Evolutionary conservation across 116 monocot species (phyloP).

Genomic region (Thalassia testudinum): DNA sequence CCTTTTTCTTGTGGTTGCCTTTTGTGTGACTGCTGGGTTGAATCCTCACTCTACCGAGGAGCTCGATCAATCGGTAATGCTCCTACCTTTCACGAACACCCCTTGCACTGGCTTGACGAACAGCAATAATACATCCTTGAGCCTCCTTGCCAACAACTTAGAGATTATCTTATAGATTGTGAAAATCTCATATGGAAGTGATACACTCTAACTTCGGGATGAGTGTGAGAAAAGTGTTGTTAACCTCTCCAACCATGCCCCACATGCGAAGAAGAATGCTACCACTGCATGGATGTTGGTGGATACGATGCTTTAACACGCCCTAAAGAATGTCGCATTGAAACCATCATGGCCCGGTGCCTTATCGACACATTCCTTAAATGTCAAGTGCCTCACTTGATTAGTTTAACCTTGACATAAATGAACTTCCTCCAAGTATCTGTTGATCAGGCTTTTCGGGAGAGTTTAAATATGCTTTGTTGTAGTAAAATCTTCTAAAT

Average conservation of each 20-base stretch:
- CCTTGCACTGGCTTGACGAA: neutral
- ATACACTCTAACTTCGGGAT: neutral
- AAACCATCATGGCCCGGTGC: neutral
- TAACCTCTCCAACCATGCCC: neutral
- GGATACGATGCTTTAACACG: neutral
- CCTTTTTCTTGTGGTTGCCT: too few relatives aligned
- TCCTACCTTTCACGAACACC: neutral
- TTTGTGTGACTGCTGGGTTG: too few relatives aligned
- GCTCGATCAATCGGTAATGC: neutral
- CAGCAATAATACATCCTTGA: neutral
- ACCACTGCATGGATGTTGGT: neutral
- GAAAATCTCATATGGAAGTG: neutral
- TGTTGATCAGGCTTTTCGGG: too few relatives aligned
- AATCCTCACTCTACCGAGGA: neutral
- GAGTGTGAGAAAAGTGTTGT: neutral
- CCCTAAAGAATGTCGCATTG: neutral
- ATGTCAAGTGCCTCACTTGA: too few relatives aligned
- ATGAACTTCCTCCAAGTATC: too few relatives aligned
- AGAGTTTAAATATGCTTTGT: too few relatives aligned
- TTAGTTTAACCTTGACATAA: too few relatives aligned
- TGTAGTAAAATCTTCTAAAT: too few relatives aligned
- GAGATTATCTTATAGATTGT: neutral
- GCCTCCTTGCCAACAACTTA: neutral
- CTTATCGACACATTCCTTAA: neutral
- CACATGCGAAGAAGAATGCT: neutral